phyloP scores from a whole-genome alignment of 2,329 filamentous ascomycete species.

The Botrytis squamosa region DNA sequence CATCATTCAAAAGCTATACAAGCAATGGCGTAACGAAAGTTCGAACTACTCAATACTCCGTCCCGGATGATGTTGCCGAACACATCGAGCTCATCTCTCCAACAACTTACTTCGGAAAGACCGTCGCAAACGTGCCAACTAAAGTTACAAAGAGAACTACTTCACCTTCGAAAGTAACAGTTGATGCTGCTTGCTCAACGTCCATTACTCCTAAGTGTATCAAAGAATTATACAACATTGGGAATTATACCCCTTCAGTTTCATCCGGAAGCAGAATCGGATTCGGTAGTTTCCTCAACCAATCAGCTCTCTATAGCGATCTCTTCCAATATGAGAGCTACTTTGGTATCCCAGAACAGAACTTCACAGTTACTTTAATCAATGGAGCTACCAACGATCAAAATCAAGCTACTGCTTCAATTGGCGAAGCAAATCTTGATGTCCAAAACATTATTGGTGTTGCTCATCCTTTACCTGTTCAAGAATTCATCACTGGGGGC shows the following conservation, averaged over 20 bases:
- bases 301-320: conserved; percentile 50
- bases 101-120: conserved; percentile 35
- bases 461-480: conserved; percentile 52
- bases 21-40: conserved; percentile 46
- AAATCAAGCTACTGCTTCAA: conserved; percentile 27
- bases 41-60: conserved; percentile 33
- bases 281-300: conserved; percentile 52
- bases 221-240: conserved; percentile 50
- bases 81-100: conserved; percentile 36
- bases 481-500: conserved; percentile 56
- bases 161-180: conserved; percentile 4
- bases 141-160: neutral
- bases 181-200: conserved; percentile 33
- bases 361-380: conserved; percentile 45
- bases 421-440: conserved; percentile 42
- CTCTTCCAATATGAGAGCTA: conserved; percentile 41
- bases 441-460: conserved; percentile 55
- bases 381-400: conserved; percentile 46
- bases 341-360: conserved; percentile 46
- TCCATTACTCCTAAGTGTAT: conserved; percentile 49
- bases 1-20: conserved; percentile 50
- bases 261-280: conserved; percentile 49
- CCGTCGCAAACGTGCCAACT: conserved; percentile 20
- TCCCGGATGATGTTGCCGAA: conserved; percentile 29
- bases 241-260: conserved; percentile 46